Evolutionary conservation across 2,329 filamentous ascomycete species (phyloP).

Genomic region (Diplodia mutila): DNA sequence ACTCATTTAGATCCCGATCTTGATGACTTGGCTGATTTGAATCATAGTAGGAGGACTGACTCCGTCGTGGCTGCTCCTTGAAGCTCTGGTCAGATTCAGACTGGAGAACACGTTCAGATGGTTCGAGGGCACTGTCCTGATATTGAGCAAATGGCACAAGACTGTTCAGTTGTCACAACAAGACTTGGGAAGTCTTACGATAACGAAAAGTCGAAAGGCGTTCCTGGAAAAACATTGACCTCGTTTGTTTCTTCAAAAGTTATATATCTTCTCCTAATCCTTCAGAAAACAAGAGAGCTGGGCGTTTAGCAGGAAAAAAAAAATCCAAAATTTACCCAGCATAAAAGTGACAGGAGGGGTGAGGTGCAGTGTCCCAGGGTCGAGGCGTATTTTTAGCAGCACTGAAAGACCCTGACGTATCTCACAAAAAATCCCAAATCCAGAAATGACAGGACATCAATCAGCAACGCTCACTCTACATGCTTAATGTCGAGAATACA

Average conservation of each 20-base stretch:
- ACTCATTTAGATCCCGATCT: background rate
- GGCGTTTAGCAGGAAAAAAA: background rate
- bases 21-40: background rate
- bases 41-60: background rate
- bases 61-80: background rate
- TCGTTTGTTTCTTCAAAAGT: background rate
- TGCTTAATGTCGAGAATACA: background rate
- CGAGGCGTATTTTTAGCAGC: background rate
- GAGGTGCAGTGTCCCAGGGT: background rate
- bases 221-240: background rate
- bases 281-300: background rate
- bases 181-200: background rate
- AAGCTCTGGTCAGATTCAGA: background rate
- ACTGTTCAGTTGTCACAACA: background rate
- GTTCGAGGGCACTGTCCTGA: background rate
- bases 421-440: background rate
- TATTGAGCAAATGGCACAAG: background rate
- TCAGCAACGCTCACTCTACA: background rate
- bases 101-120: background rate
- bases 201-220: background rate
- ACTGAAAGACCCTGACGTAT: background rate
- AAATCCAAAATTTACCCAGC: background rate
- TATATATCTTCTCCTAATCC: background rate
- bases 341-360: background rate
- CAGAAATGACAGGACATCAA: slow-evolving; percentile 2